Evolutionary conservation across 108 stramenopile genomes (phyloP).

Genomic region (Seminavis robusta): DNA sequence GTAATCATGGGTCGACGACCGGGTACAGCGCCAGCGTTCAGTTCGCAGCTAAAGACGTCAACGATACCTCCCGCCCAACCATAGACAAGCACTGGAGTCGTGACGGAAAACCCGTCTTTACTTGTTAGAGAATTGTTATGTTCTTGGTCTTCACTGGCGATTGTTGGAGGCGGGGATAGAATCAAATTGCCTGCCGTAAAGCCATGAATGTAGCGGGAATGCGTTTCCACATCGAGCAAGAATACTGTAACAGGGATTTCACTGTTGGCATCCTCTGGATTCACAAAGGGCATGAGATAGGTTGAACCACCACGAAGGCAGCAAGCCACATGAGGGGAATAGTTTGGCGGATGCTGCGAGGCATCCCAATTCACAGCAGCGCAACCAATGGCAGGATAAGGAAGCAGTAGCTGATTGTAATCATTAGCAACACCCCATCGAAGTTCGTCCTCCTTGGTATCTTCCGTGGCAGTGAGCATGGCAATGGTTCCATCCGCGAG

Average conservation of each 20-base stretch:
- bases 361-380: not conserved
- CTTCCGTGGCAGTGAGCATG: not conserved
- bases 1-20: no score
- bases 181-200: constrained; percentile 43
- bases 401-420: constrained; percentile 23
- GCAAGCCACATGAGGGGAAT: constrained; percentile 44
- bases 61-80: constrained; percentile 49
- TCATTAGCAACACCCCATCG: constrained; percentile 19
- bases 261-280: not conserved
- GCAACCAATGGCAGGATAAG: constrained; percentile 32
- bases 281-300: constrained; percentile 41
- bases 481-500: no score
- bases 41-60: constrained; percentile 41
- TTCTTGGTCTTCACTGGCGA: no score
- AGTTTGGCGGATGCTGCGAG: not conserved
- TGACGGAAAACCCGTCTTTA: not conserved
- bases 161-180: not conserved
- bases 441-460: not conserved
- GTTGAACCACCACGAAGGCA: constrained; percentile 65
- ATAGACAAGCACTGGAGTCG: constrained; percentile 17
- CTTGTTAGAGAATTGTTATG: not conserved
- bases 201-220: constrained; percentile 46
- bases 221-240: constrained; percentile 39
- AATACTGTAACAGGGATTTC: constrained; percentile 30
- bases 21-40: no score